These are phyloP conservation scores for Chlorella sp. DNA, from an alignment of 139 green algal species.

Conservation along the genomic window DNA sequence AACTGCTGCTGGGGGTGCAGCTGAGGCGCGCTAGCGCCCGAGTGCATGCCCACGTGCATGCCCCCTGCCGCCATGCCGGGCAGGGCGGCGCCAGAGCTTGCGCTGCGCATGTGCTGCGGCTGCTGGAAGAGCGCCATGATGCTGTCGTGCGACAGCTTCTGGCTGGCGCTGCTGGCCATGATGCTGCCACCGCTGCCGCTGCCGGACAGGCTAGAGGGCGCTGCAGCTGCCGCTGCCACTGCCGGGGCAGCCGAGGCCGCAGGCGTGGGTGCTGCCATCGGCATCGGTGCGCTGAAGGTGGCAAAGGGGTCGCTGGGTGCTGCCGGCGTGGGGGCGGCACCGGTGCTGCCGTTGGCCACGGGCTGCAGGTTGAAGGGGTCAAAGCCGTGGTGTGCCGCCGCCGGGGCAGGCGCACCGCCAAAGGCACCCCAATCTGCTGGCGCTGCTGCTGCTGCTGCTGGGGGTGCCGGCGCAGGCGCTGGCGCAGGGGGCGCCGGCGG, in stretches of 20 bases:
- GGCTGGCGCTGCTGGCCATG: not conserved
- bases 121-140: conserved; percentile 37
- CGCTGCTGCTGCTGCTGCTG: not conserved
- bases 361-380: not conserved
- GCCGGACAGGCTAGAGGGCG: not conserved
- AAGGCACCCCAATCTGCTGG: not conserved
- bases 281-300: not conserved
- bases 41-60: not conserved
- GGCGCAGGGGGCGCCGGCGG: not conserved
- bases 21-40: not conserved
- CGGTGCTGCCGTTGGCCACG: not conserved
- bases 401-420: not conserved
- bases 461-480: not conserved
- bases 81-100: not conserved
- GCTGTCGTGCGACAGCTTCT: conserved; percentile 1
- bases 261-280: not conserved
- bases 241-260: not conserved
- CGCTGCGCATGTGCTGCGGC: conserved; percentile 9
- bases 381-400: not conserved
- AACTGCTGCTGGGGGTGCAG: not conserved
- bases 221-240: not conserved
- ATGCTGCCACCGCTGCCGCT: not conserved
- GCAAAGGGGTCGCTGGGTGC: conserved; percentile 1
- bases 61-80: not conserved
- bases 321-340: not conserved